Evolutionary conservation across 139 green algal species (phyloP), one percentile per base, ranked within the genome.

Genomic region (Asterochloris sp.): DNA sequence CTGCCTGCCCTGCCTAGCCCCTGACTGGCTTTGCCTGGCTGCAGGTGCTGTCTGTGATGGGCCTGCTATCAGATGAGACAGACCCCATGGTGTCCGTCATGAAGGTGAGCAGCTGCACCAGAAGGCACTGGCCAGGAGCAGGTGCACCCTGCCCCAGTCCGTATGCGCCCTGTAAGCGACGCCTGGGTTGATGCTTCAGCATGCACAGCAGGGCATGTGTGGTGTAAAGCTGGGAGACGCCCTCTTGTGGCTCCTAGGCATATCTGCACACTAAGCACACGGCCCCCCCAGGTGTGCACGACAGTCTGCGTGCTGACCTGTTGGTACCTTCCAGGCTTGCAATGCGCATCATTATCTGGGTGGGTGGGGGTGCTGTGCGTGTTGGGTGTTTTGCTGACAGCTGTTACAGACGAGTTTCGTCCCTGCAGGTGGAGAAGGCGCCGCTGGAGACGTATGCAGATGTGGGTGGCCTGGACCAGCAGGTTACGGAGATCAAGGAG

Each of bases 401-500:
- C 66, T 73, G 2, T 24, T 6, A 26, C 66, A 12, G 66, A 71
- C 8, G 21, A 10, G 4, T 26, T 71, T 10, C 19, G 4, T 13
- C 19, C 19, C 15, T 82, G 29, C 85, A 94, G 92, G 94, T 98
- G 19, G 97, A 99, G 81, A 98, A 99, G 85, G 96, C 97, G 14
- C 97, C 97, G 0, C 89, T 96, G 62, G 97, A 99, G 89, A 94
- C 88, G 0, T 99, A 99, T 86, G 96, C 96, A 13, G 97, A 99
- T 84, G 97, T 99, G 74, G 96, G 96, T 54, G 96, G 96, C 0
- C 90, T 98, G 73, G 96, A 99, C 82, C 87, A 92, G 75, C 96
- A 99, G 89, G 95, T 98, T 63, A 91, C 96, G 89, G 97, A 99
- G 90, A 99, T 99, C 83, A 99, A 99, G 85, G 97, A 99, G 91